A percentile compares a stretch with the other conserved stretches of the same genome.
phyloP scores from a whole-genome alignment of 305 asterid genomes.

The Solanum hybrid region DNA sequence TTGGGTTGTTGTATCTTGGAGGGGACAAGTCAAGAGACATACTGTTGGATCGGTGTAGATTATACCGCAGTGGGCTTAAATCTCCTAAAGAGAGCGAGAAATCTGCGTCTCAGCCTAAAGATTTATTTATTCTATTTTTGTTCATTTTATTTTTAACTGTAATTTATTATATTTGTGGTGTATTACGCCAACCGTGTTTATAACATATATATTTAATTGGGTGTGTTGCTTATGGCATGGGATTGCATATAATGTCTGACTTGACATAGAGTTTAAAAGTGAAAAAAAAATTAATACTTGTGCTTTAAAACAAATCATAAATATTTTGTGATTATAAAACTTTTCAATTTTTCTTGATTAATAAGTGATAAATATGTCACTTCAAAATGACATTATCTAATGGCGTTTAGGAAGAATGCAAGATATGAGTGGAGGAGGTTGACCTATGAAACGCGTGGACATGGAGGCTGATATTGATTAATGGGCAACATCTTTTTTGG shows the following conservation, averaged over 20 bases:
- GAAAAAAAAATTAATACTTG: not conserved
- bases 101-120: too few species aligned
- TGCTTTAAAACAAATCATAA: not conserved
- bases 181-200: too few species aligned
- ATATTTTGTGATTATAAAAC: not conserved
- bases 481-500: not conserved
- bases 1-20: not conserved
- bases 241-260: not conserved
- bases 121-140: too few species aligned
- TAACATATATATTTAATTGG: not conserved
- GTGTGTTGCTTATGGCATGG: not conserved
- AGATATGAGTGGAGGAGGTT: not conserved
- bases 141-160: too few species aligned
- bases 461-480: not conserved
- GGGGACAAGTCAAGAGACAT: not conserved
- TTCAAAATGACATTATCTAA: not conserved
- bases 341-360: not conserved
- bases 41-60: not conserved
- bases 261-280: not conserved
- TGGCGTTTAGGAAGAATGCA: not conserved
- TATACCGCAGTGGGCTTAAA: too few species aligned
- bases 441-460: not conserved
- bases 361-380: not conserved
- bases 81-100: not conserved
- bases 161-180: too few species aligned